Evolutionary conservation across 2,329 filamentous ascomycete genomes (phyloP), one percentile per base, ranked within the genome.

Genomic region (Zymoseptoria pseudotritici): DNA sequence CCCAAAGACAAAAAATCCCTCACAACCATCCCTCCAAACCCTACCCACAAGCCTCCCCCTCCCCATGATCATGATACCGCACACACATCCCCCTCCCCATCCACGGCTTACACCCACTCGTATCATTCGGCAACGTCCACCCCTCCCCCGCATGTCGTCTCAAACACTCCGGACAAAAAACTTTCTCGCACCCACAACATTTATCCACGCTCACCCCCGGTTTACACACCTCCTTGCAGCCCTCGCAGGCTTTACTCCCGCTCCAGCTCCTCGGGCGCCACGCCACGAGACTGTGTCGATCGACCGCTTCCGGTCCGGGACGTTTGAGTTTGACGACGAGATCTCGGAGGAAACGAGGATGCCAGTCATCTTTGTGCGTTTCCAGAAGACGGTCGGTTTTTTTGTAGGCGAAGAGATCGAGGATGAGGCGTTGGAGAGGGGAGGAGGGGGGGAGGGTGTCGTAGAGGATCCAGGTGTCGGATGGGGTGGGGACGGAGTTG

Each of bases 381-480:
- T 75, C 75, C 17, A 81, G 70, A 17, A 81, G 63, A 20, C 76
- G 74, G 63, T 80, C 79, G 42, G 79, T 81, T 63, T 80, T 80
- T 68, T 81, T 81, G 72, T 79, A 81, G 1, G 77, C 77, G 67
- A 81, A 81, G 8, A 81, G 72, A 61, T 81, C 79, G 31, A 80
- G 70, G 13, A 81, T 71, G 1, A 81, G 70, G 6, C 69, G 66
- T 11, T 76, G 66, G 20, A 81, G 59, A 5, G 74, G 73, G 8
- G 75, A 69, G 2, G 64, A 70, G 46, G 75, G 73, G 51, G 72
- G 70, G 53, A 80, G 75, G 1, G 66, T 65, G 49, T 78, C 76
- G 71, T 79, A 81, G 20, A 81, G 68, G 42, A 79, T 76, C 66
- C 75, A 74, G 9, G 79, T 80, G 63, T 81, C 79, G 56, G 65